Evolutionary conservation across 805 yeast species (phyloP), one percentile per base, ranked within the genome.

Genomic region (Nakazawaea anatomiae): DNA sequence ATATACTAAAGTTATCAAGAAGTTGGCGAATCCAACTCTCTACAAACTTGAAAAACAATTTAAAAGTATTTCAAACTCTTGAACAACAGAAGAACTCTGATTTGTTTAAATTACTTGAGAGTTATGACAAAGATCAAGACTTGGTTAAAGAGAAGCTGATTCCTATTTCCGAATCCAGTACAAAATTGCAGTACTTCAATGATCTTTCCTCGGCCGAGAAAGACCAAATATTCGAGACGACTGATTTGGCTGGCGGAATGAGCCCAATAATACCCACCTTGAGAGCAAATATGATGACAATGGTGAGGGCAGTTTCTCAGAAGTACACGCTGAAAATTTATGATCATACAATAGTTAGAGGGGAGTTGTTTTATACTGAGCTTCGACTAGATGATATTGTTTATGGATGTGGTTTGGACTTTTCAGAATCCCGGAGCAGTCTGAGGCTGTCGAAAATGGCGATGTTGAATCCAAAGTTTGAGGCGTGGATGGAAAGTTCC

Each of bases 391-490:
- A 43, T 25, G 38, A 43, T 18, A 7, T 10, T 5, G 25, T 46
- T 5, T 14, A 35, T 8, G 53, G 53, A 6, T 51, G 53, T 43
- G 53, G 53, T 4, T 34, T 51, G n/a, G 53, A 51, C 30, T 31
- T 31, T 28, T 41, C 31, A 31, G n/a, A 25, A 14, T 8, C n/a
- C 2, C 9, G 10, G 11, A 32, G 42, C n/a, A 6, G 31, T 11
- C 36, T 8, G n/a, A n/a, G 53, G 27, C 50, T 46, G 50, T 36
- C 44, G 1, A 36, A 29, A 8, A 27, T 45, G 46, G 53, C 45
- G 3, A 27, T 38, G 8, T 18, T 25, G 11, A 51, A 51, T 18
- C 50, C 50, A 4, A n/a, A 30, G 4, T 42, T 51, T 28, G 42
- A 42, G 12, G 8, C n/a, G 7, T 50, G 45, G 42, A 25, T 50